Percentiles rank a stretch among this genome's conserved stretches.
These are phyloP conservation scores for Aspergillus quadricinctus DNA, from an alignment of 2,329 filamentous ascomycete species.

Conservation along the genomic window DNA sequence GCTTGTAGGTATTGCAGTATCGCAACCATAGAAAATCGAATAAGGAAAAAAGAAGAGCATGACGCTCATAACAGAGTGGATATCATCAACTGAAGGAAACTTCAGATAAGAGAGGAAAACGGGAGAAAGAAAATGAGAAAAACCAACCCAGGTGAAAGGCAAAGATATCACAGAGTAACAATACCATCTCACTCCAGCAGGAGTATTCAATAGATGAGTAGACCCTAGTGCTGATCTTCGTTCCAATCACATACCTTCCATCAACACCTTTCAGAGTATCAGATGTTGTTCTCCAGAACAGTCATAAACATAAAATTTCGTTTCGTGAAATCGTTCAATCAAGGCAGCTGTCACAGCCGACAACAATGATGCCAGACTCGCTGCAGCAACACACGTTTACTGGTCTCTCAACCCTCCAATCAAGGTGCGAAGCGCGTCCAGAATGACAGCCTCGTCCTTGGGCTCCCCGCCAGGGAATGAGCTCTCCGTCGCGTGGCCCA, in stretches of 20 bases:
- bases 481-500: slow-evolving; percentile 38
- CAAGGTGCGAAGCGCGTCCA: slow-evolving; percentile 37
- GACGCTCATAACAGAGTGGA: slow-evolving; percentile 20
- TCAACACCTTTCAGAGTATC: slow-evolving; percentile 9
- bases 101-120: slow-evolving; percentile 7
- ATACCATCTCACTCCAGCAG: neutral
- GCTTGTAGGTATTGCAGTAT: neutral
- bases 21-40: slow-evolving; percentile 2
- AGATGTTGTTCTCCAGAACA: slow-evolving; percentile 1
- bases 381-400: slow-evolving; percentile 9
- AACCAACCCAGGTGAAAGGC: slow-evolving; percentile 1
- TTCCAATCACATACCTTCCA: slow-evolving; percentile 1
- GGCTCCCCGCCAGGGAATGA: slow-evolving; percentile 42
- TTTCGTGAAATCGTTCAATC: slow-evolving; percentile 16
- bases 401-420: slow-evolving; percentile 38
- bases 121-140: slow-evolving; percentile 13
- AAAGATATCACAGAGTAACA: slow-evolving; percentile 8
- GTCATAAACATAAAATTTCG: slow-evolving; percentile 12
- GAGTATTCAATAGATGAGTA: neutral
- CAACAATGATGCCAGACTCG: neutral
- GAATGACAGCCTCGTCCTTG: slow-evolving; percentile 41
- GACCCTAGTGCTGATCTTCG: neutral
- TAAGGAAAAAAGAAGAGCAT: slow-evolving; percentile 6
- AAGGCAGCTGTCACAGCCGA: neutral
- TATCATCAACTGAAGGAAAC: slow-evolving; percentile 17